Conservation (phyloP, 2,329 filamentous ascomycete genomes). For the Pseudogymnoascus sp. region DNA sequence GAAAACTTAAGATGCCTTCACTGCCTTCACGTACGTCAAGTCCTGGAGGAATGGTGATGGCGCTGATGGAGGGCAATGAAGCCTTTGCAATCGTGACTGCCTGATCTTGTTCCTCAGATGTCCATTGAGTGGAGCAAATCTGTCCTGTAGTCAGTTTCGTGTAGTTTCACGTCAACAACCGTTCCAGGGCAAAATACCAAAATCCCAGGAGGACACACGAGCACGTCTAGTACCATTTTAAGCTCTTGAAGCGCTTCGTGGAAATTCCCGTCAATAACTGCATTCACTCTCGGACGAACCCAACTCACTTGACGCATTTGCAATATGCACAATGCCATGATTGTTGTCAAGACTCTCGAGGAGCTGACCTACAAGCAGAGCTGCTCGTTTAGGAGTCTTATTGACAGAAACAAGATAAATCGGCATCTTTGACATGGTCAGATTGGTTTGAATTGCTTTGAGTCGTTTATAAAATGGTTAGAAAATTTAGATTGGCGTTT, state of each 20-base stretch:
- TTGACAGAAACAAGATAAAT: constrained; percentile 1
- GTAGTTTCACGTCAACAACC: background rate
- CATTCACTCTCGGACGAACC: background rate
- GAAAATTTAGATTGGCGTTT: background rate
- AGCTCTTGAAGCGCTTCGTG: background rate
- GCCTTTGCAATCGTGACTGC: background rate
- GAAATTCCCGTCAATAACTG: background rate
- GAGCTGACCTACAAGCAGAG: background rate
- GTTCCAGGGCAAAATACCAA: background rate
- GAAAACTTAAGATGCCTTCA: background rate
- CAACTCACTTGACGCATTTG: background rate
- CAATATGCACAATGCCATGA: background rate
- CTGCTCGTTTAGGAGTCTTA: background rate
- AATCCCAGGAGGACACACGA: background rate
- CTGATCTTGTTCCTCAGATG: background rate
- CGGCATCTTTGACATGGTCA: background rate
- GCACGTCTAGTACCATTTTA: background rate
- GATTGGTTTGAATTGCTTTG: background rate
- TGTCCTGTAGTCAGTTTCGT: background rate
- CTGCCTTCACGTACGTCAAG: background rate
- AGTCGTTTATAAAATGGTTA: background rate
- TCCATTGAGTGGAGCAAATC: background rate
- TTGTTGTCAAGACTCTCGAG: background rate
- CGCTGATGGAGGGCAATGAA: background rate
- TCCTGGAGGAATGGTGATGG: background rate